Evolutionary conservation across 1,139 yeast species (phyloP), one percentile per base, ranked within the genome.

Genomic region (Pichia sp.): DNA sequence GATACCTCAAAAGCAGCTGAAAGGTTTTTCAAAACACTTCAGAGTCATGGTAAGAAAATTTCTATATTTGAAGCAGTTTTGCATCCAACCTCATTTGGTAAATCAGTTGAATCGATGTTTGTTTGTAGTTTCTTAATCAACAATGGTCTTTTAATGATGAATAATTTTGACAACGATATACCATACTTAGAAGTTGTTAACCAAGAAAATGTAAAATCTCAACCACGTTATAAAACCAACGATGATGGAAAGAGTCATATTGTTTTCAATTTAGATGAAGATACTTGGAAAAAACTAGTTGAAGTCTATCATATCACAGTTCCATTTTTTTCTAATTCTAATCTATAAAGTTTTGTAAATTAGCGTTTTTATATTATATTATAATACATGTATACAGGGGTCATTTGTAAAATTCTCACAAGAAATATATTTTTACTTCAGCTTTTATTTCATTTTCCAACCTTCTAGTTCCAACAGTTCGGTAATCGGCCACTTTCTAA

Each of bases 21-120:
- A 54, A 67, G 68, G 54, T 79, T 67, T 70, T 81, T 69, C 64
- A 70, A 60, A 60, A 69, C 58, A 58, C 74, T 73, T 46, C 65
- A 56, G 57, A 73, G 67, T 47, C 65, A 65, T 48, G 67, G 63
- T 30, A 62, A 65, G 10, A 77, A 75, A 1, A 73, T 89, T 13
- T 81, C 81, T 54, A 71, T 89, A 51, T 87, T 80, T 63, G 72
- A 75, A 56, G 84, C 87, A 60, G 78, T 88, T 54, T 73, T 90
- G 41, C 82, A 91, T 63, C 96, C 96, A 0, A 53, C 69, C 10
- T 84, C 93, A 7, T 91, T 85, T 67, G 75, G 86, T 2, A 91
- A 86, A 63, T 79, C 93, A 5, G 81, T 90, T 6, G 97, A 91
- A 64, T 89, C 88, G 63, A 70, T 91, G 59, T 91, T 90, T 63